Evolutionary conservation across 495 filamentous ascomycete species (phyloP).

Genomic region (Talaromyces proteolyticus): DNA sequence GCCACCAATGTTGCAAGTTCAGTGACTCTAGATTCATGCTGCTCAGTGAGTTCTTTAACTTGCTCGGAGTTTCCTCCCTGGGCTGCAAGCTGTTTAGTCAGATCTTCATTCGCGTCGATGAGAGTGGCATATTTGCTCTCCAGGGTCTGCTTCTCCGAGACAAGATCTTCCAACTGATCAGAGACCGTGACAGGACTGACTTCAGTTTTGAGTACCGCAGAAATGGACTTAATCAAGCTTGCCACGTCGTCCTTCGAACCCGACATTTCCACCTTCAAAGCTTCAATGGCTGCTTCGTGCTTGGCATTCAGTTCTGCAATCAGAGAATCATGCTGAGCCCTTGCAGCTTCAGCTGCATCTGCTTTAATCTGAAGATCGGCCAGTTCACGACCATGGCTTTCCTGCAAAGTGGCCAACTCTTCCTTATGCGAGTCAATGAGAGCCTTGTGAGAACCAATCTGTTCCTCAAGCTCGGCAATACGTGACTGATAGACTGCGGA

Average conservation of each 20-base stretch:
- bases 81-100: conserved; percentile 50
- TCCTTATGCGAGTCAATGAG: conserved; percentile 47
- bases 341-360: conserved; percentile 20
- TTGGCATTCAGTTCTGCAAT: conserved; percentile 43
- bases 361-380: conserved; percentile 38
- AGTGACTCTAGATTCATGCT: conserved; percentile 40
- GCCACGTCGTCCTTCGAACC: conserved; percentile 65
- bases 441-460: conserved; percentile 38
- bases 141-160: conserved; percentile 39
- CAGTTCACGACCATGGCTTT: conserved; percentile 48
- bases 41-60: conserved; percentile 28
- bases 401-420: conserved; percentile 45
- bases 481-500: conserved; percentile 45
- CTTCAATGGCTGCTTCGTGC: conserved; percentile 53
- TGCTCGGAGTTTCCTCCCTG: conserved; percentile 31
- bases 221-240: conserved; percentile 48
- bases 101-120: conserved; percentile 33
- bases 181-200: conserved; percentile 35
- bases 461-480: conserved; percentile 28
- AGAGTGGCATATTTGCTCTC: conserved; percentile 40
- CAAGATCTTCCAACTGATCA: conserved; percentile 42
- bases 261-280: conserved; percentile 62
- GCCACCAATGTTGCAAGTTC: conserved; percentile 48
- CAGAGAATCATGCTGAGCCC: conserved; percentile 40
- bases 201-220: conserved; percentile 44